These are phyloP conservation scores for Penicillium sp. DNA, from an alignment of 2,329 filamentous ascomycete species.

Conservation along the genomic window DNA sequence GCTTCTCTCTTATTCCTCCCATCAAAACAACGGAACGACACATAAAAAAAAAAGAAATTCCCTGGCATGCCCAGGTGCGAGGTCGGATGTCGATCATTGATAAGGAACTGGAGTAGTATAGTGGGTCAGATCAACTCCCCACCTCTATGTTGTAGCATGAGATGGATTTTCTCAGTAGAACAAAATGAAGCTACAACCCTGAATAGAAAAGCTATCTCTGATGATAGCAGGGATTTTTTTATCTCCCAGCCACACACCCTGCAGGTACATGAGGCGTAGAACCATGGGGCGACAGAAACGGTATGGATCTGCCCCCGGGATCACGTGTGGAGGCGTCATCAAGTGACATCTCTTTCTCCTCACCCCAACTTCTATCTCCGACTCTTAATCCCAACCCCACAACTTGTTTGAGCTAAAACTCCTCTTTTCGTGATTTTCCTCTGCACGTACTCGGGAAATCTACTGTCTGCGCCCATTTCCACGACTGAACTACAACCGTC, in stretches of 20 bases:
- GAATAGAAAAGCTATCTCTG: too few relatives aligned
- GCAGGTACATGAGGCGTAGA: slow-evolving; percentile 10
- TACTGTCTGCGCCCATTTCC: neutral
- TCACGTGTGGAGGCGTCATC: slow-evolving; percentile 25
- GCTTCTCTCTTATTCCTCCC: too few relatives aligned
- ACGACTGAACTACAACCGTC: neutral
- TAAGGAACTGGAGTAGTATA: slow-evolving; percentile 11
- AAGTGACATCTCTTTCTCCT: slow-evolving; percentile 21
- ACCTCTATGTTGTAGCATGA: neutral
- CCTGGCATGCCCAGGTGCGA: neutral
- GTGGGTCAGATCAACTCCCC: slow-evolving; percentile 12
- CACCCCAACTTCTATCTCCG: slow-evolving; percentile 6
- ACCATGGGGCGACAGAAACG: neutral
- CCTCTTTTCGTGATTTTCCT: neutral
- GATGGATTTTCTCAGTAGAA: neutral
- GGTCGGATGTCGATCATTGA: slow-evolving; percentile 7
- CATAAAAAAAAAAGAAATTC: too few relatives aligned
- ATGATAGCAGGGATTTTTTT: neutral
- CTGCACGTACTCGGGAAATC: neutral
- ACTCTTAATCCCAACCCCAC: neutral
- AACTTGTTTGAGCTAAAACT: neutral
- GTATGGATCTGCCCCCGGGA: slow-evolving; percentile 6
- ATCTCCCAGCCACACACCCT: neutral
- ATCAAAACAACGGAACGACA: too few relatives aligned
- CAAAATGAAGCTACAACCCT: neutral